These are phyloP conservation scores for Scutellaria baicalensis DNA, from an alignment of 257 asterid genomes.

Conservation along the genomic window DNA sequence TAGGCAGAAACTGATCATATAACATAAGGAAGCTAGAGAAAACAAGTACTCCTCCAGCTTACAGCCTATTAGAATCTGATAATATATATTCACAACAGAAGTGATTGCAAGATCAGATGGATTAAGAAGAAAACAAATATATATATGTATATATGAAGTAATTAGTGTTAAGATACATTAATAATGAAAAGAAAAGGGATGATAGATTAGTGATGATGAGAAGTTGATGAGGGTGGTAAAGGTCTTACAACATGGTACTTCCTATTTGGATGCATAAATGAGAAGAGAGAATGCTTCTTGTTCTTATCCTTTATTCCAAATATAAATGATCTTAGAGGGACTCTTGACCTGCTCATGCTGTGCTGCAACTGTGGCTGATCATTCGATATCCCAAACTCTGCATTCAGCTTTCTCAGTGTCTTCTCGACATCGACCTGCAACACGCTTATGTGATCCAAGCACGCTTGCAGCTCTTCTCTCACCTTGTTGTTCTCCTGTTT, in stretches of 20 bases:
- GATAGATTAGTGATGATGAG: slow-evolving; percentile 14
- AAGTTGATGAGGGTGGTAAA: slow-evolving; percentile 20
- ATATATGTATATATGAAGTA: too few relatives aligned
- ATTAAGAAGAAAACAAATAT: neutral
- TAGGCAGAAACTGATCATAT: too few relatives aligned
- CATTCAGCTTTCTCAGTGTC: slow-evolving; percentile 45
- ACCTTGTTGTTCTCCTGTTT: slow-evolving; percentile 90
- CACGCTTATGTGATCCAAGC: slow-evolving; percentile 47
- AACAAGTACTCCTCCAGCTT: neutral
- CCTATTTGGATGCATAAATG: slow-evolving; percentile 47
- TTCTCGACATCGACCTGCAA: slow-evolving; percentile 61
- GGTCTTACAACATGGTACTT: slow-evolving; percentile 57
- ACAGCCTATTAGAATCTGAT: slow-evolving; percentile 7
- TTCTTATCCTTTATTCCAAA: slow-evolving; percentile 70
- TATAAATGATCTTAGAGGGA: slow-evolving; percentile 65
- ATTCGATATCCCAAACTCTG: slow-evolving; percentile 53
- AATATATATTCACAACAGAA: slow-evolving; percentile 11
- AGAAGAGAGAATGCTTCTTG: slow-evolving; percentile 61
- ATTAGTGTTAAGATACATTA: too few relatives aligned
- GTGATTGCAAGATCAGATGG: slow-evolving; percentile 5
- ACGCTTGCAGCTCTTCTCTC: slow-evolving; percentile 65
- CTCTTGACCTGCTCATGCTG: slow-evolving; percentile 29
- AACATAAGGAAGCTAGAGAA: too few relatives aligned
- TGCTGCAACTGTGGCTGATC: slow-evolving; percentile 51
- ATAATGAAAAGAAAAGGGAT: too few relatives aligned